phyloP scores from a whole-genome alignment of 164 flowering plant genomes.

The Tetrastigma voinierianum region DNA sequence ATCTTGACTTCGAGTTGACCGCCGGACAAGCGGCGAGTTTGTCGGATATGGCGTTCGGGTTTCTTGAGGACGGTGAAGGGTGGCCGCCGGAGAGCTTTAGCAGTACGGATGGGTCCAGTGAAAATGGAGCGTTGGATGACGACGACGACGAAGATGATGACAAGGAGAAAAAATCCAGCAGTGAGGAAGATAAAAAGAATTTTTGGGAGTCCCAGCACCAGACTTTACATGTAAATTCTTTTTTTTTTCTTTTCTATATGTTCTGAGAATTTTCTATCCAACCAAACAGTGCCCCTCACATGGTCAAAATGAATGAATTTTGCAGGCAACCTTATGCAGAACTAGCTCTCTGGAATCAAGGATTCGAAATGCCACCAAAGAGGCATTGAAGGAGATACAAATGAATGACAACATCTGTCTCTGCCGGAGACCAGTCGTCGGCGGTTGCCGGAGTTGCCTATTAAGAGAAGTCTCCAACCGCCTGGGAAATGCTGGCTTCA shows the following conservation, averaged over 20 bases:
- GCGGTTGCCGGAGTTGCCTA: slow-evolving; percentile 65
- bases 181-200: slow-evolving; percentile 28
- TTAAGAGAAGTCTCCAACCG: slow-evolving; percentile 40
- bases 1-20: slow-evolving; percentile 6
- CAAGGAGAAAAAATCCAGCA: slow-evolving; percentile 19
- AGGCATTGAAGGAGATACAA: slow-evolving; percentile 44
- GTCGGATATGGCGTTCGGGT: slow-evolving; percentile 26
- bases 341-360: slow-evolving; percentile 59
- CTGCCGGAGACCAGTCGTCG: slow-evolving; percentile 39
- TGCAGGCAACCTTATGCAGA: slow-evolving; percentile 58
- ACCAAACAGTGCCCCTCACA: too few species aligned
- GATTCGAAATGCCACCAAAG: slow-evolving; percentile 56
- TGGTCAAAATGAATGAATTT: neutral
- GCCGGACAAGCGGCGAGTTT: slow-evolving; percentile 10
- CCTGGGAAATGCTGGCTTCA: slow-evolving; percentile 49
- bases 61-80: slow-evolving; percentile 13
- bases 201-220: slow-evolving; percentile 58
- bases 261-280: too few species aligned
- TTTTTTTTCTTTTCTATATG: too few species aligned
- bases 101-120: slow-evolving; percentile 3
- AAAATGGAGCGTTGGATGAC: neutral
- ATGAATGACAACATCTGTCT: slow-evolving; percentile 30
- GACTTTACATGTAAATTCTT: slow-evolving; percentile 40
- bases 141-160: slow-evolving; percentile 10
- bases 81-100: slow-evolving; percentile 15